Conservation (phyloP, 169 alveolate genomes). For the Perkinsus marinus region DNA sequence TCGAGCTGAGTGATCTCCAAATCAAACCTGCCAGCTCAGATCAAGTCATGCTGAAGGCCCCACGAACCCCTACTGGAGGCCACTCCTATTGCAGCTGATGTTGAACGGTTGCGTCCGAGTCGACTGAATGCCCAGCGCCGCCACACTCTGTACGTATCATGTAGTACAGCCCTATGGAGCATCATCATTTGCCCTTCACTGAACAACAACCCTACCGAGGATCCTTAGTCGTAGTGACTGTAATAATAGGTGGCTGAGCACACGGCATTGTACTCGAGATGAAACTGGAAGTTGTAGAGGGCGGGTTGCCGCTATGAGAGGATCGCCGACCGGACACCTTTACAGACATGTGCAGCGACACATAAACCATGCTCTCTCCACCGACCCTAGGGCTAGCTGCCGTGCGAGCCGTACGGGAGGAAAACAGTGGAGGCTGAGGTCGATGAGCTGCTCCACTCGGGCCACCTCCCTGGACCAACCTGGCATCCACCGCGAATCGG, state of each 20-base stretch:
- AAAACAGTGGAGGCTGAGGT: neutral
- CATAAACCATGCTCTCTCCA: neutral
- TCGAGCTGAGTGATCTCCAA: neutral
- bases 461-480: neutral
- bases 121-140: neutral
- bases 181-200: neutral
- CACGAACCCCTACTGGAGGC: neutral
- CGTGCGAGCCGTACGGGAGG: neutral
- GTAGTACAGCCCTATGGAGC: neutral
- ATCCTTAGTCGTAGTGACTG: neutral
- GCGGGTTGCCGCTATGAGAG: neutral
- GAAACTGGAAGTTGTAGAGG: neutral
- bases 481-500: too few relatives aligned
- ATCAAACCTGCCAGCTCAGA: neutral
- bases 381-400: neutral
- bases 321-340: neutral
- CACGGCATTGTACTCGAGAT: neutral
- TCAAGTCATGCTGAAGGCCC: neutral
- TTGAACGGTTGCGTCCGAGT: neutral
- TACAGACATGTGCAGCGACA: neutral
- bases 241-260: neutral
- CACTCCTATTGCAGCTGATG: neutral
- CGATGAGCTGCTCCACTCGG: neutral
- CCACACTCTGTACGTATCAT: neutral
- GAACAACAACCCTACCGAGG: neutral